A percentile compares a stretch with the other conserved stretches of the same genome.
Conservation (phyloP, 202 grass and related monocot species). For the Brachypodium distachyon region DNA sequence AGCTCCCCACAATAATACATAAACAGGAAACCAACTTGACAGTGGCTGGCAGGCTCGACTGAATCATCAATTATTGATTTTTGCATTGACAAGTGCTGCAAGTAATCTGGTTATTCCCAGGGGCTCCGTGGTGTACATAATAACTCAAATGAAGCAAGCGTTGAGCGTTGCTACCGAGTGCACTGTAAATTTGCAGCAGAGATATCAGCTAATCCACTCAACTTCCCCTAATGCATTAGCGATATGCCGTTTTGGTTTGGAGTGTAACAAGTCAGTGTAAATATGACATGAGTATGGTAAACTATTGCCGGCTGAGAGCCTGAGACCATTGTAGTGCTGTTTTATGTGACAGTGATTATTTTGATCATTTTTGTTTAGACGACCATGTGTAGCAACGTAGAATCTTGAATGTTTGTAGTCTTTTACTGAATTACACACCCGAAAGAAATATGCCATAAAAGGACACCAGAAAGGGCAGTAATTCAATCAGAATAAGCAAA, state of each 20-base stretch:
- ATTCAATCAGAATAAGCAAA: too few relatives aligned
- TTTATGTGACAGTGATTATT: background rate
- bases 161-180: background rate
- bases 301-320: background rate
- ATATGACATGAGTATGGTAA: background rate
- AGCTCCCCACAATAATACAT: slow-evolving; percentile 18
- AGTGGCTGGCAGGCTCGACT: background rate
- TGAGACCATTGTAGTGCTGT: background rate
- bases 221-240: background rate
- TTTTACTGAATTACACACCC: too few relatives aligned
- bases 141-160: background rate
- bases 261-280: slow-evolving; percentile 4
- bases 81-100: background rate
- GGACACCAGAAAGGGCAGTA: background rate
- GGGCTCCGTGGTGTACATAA: slow-evolving; percentile 7
- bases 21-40: background rate
- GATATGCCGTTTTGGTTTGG: background rate
- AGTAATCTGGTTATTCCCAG: background rate
- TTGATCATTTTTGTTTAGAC: background rate
- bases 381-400: background rate
- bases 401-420: too few relatives aligned
- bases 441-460: too few relatives aligned
- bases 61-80: background rate
- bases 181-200: background rate
- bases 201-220: background rate